Base-by-base conservation (phyloP, 1,139 yeast genomes). In the Saccharomyces pastorianus region DNA sequence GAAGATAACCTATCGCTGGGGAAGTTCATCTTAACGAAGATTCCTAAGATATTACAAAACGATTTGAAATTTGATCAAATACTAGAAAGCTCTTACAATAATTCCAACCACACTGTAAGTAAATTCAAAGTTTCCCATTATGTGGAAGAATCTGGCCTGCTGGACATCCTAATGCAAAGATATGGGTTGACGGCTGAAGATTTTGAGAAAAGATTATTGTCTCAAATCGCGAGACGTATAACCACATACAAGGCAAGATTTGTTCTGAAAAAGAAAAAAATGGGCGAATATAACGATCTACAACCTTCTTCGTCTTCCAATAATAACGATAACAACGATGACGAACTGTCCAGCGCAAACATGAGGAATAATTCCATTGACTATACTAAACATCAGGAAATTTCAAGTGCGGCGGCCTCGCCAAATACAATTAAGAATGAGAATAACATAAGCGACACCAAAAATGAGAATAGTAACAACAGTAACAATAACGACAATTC, bases 211-310 rank as follows among this genome's bases (percentile, higher is more conserved):
- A 64, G 59, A 52, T 60, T 68, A 50, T 55, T 64, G 17, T 61
- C 66, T n/a, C 61, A 63, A 48, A 67, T 68, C 17, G 64, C 70
- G 4, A 64, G 71, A 57, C 64, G 70, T 51, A 67, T 68, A 11
- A 67, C 71, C 28, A 67, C 71, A 5, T 68, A 67, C 53, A 68
- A 68, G 52, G 70, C 71, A 14, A 58, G 71, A 41, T 67, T 67
- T 48, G 70, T 67, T n/a, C 54, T 65, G 48, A 68, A 67, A 55
- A 64, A 66, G 56, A 68, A 67, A 60, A 68, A 61, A 54, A 61
- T 58, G 31, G 71, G 71, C 23, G 58, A 59, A 9, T 64, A 62
- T 38, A 61, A 59, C 6, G 54, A 53, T 6, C 52, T 51, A 17
- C 52, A 14, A 11, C 26, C 47, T 20, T 52, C 23, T 20, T 20